These are phyloP conservation scores for Tetracladium setigerum DNA, from an alignment of 495 filamentous ascomycete species.

Conservation along the genomic window DNA sequence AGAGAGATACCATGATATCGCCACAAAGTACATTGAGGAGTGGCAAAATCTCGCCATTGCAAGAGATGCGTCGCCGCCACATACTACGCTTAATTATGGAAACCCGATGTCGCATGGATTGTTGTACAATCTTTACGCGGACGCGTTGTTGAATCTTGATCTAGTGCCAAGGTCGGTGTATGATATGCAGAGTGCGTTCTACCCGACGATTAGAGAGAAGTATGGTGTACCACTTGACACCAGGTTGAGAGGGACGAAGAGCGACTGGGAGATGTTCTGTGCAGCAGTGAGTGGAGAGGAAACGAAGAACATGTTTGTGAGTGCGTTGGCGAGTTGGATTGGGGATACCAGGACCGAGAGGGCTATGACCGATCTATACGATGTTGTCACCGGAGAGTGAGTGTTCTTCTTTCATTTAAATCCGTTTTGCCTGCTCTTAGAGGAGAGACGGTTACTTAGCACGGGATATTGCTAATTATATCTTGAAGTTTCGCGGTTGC, in stretches of 20 bases:
- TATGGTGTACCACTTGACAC: slow-evolving; percentile 84
- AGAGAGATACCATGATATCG: slow-evolving; percentile 56
- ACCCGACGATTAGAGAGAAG: slow-evolving; percentile 59
- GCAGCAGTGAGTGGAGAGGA: slow-evolving; percentile 61
- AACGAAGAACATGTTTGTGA: slow-evolving; percentile 41
- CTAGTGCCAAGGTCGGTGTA: slow-evolving; percentile 61
- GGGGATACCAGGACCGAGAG: slow-evolving; percentile 63
- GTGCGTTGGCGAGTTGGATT: slow-evolving; percentile 67
- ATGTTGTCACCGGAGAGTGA: slow-evolving; percentile 52
- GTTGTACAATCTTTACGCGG: slow-evolving; percentile 83
- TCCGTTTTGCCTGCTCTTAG: background rate
- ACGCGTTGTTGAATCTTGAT: slow-evolving; percentile 63
- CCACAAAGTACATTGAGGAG: slow-evolving; percentile 61
- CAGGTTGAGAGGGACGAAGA: slow-evolving; percentile 77
- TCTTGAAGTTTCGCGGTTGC: background rate
- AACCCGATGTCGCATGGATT: slow-evolving; percentile 49
- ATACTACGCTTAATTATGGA: slow-evolving; percentile 63
- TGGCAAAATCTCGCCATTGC: slow-evolving; percentile 71
- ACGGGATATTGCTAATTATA: background rate
- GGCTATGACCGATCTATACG: slow-evolving; percentile 75
- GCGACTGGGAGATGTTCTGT: slow-evolving; percentile 81
- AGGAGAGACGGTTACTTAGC: no score
- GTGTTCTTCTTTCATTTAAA: background rate
- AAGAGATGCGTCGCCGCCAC: slow-evolving; percentile 51
- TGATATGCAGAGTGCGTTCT: slow-evolving; percentile 72